phyloP scores from a whole-genome alignment of 352 stramenopile genomes.

The Phytophthora quininea region DNA sequence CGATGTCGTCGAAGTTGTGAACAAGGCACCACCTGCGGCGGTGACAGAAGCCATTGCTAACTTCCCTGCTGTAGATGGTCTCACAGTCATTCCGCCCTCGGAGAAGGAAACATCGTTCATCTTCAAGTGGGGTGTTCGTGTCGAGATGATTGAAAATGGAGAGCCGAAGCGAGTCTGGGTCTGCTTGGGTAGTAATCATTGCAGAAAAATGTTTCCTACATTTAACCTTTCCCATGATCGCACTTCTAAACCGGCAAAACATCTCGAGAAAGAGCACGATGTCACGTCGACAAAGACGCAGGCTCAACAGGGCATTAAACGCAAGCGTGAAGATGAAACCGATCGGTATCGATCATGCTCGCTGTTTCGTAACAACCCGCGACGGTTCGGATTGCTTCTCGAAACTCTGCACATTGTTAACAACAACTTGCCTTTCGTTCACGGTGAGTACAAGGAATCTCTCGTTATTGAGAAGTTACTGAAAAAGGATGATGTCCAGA shows the following conservation, averaged over 20 bases:
- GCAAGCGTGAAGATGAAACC: not conserved
- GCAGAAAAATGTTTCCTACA: not conserved
- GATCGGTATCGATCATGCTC: not conserved
- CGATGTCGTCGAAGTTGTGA: not conserved
- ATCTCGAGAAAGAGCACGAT: not conserved
- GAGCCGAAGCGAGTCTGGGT: not conserved
- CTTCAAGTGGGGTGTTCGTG: not conserved
- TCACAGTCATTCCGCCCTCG: not conserved
- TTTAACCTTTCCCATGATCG: not conserved
- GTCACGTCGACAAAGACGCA: not conserved
- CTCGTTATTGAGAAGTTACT: not conserved
- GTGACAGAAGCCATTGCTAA: conserved; percentile 1
- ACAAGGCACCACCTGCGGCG: not conserved
- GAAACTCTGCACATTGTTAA: not conserved
- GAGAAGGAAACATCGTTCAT: conserved; percentile 1
- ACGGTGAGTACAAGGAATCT: conserved; percentile 2
- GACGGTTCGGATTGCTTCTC: not conserved
- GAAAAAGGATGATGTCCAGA: not conserved
- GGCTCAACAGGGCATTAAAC: not conserved
- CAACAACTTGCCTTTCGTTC: conserved; percentile 1
- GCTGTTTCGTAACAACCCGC: not conserved
- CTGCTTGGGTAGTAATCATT: not conserved
- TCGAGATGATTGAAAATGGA: not conserved
- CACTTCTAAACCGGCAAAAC: not conserved
- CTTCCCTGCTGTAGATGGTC: not conserved